Evolutionary conservation across 805 yeast species (phyloP), one percentile per base, ranked within the genome.

Genomic region (Ogataea thermomethanolica): DNA sequence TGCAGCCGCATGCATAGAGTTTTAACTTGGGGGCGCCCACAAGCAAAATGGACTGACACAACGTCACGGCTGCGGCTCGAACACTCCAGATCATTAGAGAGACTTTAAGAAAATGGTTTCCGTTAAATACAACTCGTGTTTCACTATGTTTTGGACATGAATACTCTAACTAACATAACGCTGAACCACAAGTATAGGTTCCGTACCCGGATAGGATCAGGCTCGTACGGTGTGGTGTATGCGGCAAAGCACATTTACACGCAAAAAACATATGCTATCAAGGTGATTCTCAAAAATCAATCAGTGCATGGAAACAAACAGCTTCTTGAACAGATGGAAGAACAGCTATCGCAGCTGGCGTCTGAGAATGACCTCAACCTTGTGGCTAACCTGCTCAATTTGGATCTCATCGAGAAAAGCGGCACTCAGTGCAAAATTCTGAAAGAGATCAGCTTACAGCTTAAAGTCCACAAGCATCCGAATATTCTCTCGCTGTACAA

Each of bases 151-250:
- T 28, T 15, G n/a, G 9, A 17, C 31, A 57, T 57, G 63, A 53
- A 51, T 37, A 61, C 56, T 32, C 49, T 62, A 7, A 40, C 62
- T 1, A 58, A 55, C 25, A 48, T 65, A 2, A 54, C 59, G 5
- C 44, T 65, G 12, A 65, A 62, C 47, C 57, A 61, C 48, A 64
- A 67, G 20, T 67, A 66, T 48, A 66, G 64, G 41, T 62, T 76
- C 51, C 67, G 70, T 43, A 66, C 63, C 44, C 73, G 76, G 49
- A 73, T 83, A 8, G 95, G 96, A 7, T 75, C 91, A 0, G 96
- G 96, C 21, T 89, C 95, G 15, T 88, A 81, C 54, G 95, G 95
- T 4, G 69, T 83, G 24, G 91, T 88, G 7, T 86, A 83, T 65
- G 69, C 76, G 12, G 89, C 86, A 3, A 61, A 71, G 43, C 83